Evolutionary conservation across 768 basidiomycete genomes (phyloP), one percentile per base, ranked within the genome.

Genomic region (Boletellus ananiceps): DNA sequence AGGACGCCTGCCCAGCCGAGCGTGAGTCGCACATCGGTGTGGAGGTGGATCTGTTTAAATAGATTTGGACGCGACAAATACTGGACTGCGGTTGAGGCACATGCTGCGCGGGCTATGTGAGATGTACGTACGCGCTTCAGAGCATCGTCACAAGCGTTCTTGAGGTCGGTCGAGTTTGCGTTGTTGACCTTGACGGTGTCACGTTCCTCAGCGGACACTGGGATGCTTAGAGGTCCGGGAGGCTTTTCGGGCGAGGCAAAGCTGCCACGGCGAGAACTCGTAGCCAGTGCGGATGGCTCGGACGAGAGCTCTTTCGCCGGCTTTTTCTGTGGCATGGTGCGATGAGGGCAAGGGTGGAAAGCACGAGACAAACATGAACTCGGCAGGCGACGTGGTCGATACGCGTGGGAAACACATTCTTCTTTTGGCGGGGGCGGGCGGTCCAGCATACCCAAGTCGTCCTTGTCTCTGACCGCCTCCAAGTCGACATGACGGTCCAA

Each of bases 1-100:
- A 93, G 77, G 40, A 93, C 87, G 53, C 86, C 81, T 14, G 84
- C 71, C 88, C 92, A 97, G 25, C 95, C 95, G 12, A 97, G 76
- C 0, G 72, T 82, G 37, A 98, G 78, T 42, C 90, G 83, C 11
- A 96, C 83, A 62, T 96, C 93, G 2, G 90, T 92, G 58, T 97
- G 93, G 37, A 81, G 73, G 67, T 94, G 79, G 33, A 83, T 91
- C 64, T 88, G 88, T 51, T 86, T 88, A 74, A 93, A 97, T 34
- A 91, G 68, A 46, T 85, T 82, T 8, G 88, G 87, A 47, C 85
- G 77, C 46, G 87, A 81, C 37, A 94, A 75, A 64, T 84, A 88
- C 91, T 94, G 66, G n/a, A 48, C 12, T n/a, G 44, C 21, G 37
- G 41, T 29, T 40, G 44, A 31, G 46, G 33, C 48, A 13, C 19